Evolutionary conservation across 1,284 basidiomycete species (phyloP), one percentile per base, ranked within the genome.

Genomic region (Ganoderma lucidum): DNA sequence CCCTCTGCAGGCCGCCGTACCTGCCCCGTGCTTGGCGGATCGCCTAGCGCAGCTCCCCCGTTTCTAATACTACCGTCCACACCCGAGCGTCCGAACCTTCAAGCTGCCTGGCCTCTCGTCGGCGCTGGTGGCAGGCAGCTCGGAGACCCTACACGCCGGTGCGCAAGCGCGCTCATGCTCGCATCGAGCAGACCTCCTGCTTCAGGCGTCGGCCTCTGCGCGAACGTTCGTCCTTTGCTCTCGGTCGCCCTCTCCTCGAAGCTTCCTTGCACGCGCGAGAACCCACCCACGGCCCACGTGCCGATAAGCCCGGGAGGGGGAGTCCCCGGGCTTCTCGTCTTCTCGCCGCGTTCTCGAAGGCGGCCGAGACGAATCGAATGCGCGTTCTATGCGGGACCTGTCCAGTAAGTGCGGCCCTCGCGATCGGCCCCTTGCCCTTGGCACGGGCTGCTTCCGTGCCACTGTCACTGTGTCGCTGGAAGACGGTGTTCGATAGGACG

Each of bases 391-490:
- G 56, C 32, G 56, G 56, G 35, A 2, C 19, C 56, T 19, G 19
- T 59, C 56, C 19, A 41, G 39, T 41, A 41, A 14, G 12, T 41
- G 12, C 39, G 39, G 39, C 39, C 39, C 39, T 41, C 39, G 39
- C 39, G 39, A 41, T 59, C 56, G 56, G 56, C 15, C 37, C 56
- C 35, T 59, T 59, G 56, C 37, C 56, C 35, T 59, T 59, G 56
- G 35, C 35, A 19, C 28, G 30, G 39, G 39, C 10, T 59, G 56
- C 35, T 59, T 59, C 56, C n/a, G 6, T 59, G 17, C 30, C 35
- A 23, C 23, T 23, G 23, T 23, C 23, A 23, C 23, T 23, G 23
- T 23, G 17, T 37, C 5, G 15, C 9, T n/a, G 19, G 45, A 48
- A 30, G 28, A 8, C n/a, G 45, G 23, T 35, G 8, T 51, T 14